Evolutionary conservation across 2,329 filamentous ascomycete genomes (phyloP).

Genomic region (Aspergillus bombycis): DNA sequence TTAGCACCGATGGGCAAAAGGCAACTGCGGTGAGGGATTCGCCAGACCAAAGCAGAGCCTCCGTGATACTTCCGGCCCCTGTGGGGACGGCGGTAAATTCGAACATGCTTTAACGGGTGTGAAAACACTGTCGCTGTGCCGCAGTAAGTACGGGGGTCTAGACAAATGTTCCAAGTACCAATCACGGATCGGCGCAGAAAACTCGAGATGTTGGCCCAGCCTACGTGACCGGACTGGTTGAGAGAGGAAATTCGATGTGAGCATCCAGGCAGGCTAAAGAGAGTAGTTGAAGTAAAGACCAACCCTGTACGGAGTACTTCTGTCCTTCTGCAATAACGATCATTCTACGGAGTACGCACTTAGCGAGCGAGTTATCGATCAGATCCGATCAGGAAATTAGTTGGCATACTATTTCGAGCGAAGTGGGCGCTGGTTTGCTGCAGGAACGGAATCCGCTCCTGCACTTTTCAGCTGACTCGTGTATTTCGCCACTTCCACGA

Average conservation of each 20-base stretch:
- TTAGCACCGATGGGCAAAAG: slow-evolving; percentile 17
- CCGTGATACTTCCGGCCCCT: slow-evolving; percentile 16
- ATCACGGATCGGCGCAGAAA: slow-evolving; percentile 8
- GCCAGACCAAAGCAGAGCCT: slow-evolving; percentile 19
- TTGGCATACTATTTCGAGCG: slow-evolving; percentile 9
- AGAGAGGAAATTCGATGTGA: not conserved
- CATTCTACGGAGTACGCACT: not conserved
- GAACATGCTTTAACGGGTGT: slow-evolving; percentile 11
- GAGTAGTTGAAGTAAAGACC: not conserved
- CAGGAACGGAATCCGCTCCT: slow-evolving; percentile 36
- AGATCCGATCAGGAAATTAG: slow-evolving; percentile 22
- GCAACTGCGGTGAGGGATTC: slow-evolving; percentile 18
- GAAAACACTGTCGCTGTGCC: slow-evolving; percentile 7
- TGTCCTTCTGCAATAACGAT: slow-evolving; percentile 6
- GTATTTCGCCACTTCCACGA: slow-evolving; percentile 6
- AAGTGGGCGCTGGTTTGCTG: slow-evolving; percentile 26
- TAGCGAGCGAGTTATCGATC: slow-evolving; percentile 11
- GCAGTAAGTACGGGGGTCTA: slow-evolving; percentile 5
- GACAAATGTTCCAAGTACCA: slow-evolving; percentile 12
- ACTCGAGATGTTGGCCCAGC: slow-evolving; percentile 1
- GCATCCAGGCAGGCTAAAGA: not conserved
- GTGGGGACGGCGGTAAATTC: slow-evolving; percentile 28
- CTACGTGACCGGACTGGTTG: slow-evolving; percentile 6
- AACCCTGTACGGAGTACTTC: not conserved
- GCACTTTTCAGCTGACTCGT: slow-evolving; percentile 29